Evolutionary conservation across 2,329 filamentous ascomycete genomes (phyloP).

Genomic region (Trichophyton simii): DNA sequence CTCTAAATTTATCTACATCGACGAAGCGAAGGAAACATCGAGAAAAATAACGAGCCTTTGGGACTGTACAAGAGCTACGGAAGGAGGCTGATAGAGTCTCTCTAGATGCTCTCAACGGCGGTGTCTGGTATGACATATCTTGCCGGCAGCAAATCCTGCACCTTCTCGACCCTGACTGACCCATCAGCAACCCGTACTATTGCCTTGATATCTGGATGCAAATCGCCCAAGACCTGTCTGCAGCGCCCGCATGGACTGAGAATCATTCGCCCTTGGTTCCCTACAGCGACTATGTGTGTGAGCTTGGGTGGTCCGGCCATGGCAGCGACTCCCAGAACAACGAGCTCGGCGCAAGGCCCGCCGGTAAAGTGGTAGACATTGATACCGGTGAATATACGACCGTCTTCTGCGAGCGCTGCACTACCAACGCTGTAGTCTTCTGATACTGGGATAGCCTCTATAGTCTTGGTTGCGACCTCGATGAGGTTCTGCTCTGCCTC

Average conservation of each 20-base stretch:
- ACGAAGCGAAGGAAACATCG: neutral
- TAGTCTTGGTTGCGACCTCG: slow-evolving; percentile 14
- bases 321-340: slow-evolving; percentile 19
- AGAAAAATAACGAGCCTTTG: neutral
- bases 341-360: slow-evolving; percentile 22
- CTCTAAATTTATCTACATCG: neutral
- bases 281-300: slow-evolving; percentile 19
- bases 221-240: slow-evolving; percentile 19
- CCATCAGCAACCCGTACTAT: slow-evolving; percentile 13
- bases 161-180: slow-evolving; percentile 2
- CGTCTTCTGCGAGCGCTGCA: slow-evolving; percentile 13
- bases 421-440: slow-evolving; percentile 18
- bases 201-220: slow-evolving; percentile 18
- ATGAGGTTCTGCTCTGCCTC: slow-evolving; percentile 13
- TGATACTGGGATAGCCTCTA: slow-evolving; percentile 15
- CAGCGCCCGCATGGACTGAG: slow-evolving; percentile 21
- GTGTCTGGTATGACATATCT: slow-evolving; percentile 3
- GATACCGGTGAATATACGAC: slow-evolving; percentile 18
- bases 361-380: slow-evolving; percentile 21
- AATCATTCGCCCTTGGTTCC: slow-evolving; percentile 15
- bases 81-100: neutral
- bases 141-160: slow-evolving; percentile 9
- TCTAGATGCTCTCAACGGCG: neutral
- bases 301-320: slow-evolving; percentile 15
- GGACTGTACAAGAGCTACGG: too few relatives aligned